Evolutionary conservation across 2,329 filamentous ascomycete genomes (phyloP), one percentile per base, ranked within the genome.

Genomic region (Botrytis cinerea): DNA sequence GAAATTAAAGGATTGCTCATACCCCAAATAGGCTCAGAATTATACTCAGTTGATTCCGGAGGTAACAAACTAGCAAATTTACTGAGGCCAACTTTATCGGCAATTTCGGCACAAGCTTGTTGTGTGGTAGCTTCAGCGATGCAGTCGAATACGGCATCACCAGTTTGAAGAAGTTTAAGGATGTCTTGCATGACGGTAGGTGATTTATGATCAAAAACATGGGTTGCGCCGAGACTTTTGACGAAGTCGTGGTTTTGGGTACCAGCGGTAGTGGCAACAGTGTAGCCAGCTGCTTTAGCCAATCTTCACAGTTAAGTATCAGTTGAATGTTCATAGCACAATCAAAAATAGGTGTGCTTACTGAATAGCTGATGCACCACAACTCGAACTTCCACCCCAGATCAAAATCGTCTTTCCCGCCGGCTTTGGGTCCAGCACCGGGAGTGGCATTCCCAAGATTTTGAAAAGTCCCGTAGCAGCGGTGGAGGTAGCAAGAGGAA

Each of bases 191-290:
- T 63, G n/a, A 78, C 72, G 2, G 66, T 70, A 28, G 73, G 64
- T 22, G 70, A 79, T 59, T 78, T 75, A 76, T 88, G 85, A 78
- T 88, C 85, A 76, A 87, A 86, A 8, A 80, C 81, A 7, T 79
- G 77, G 8, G 81, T 82, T 1, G 86, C 86, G 1, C 87, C 86
- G 46, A 80, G 82, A 0, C 73, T 73, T 51, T 81, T 79, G n/a
- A 83, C 83, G 1, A 86, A 80, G 3, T 82, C 81, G 69, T 82
- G 82, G 75, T 86, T 87, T 48, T 74, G 71, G 0, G 83, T 81
- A 0, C 85, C 85, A 75, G 83, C 85, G 1, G 85, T 86, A 0
- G 84, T 80, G n/a, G 87, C 82, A 5, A 83, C 81, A 0, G 74
- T 79, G 25, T 83, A 79, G 0, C 85, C 85, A 22, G 83, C 75